phyloP scores from a whole-genome alignment of 257 asterid genomes.

The Solanum peruvianum region DNA sequence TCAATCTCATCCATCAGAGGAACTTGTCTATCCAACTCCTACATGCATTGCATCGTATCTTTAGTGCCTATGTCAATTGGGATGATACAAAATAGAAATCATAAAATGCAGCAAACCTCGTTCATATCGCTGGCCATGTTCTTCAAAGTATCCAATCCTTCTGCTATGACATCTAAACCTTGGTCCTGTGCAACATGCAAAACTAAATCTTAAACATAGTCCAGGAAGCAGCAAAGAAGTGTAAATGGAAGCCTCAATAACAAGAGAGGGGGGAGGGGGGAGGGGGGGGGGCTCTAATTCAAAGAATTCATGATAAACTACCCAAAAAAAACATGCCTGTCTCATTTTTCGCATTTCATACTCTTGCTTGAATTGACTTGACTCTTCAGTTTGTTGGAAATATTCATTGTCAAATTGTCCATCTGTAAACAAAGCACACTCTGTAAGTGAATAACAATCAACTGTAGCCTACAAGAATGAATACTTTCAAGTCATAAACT shows the following conservation, averaged over 20 bases:
- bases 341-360: constrained; percentile 94
- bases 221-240: neutral
- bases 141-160: constrained; percentile 88
- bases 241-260: neutral
- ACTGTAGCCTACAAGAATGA: neutral
- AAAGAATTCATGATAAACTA: neutral
- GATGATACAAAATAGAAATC: constrained; percentile 3
- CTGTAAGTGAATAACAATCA: constrained; percentile 9
- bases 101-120: constrained; percentile 51
- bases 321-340: constrained; percentile 54
- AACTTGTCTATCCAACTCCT: constrained; percentile 97
- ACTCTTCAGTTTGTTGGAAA: constrained; percentile 89
- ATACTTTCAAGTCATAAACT: neutral
- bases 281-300: neutral
- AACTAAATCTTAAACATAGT: neutral
- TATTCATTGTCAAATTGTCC: constrained; percentile 82
- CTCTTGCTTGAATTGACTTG: constrained; percentile 86
- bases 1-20: constrained; percentile 99
- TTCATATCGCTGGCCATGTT: constrained; percentile 97
- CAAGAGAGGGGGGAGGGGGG: neutral
- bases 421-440: constrained; percentile 36
- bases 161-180: constrained; percentile 89
- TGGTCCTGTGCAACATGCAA: constrained; percentile 48
- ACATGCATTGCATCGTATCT: constrained; percentile 13
- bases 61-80: neutral